These are phyloP conservation scores for Fusarium musae DNA, from an alignment of 2,329 filamentous ascomycete genomes.

Conservation along the genomic window DNA sequence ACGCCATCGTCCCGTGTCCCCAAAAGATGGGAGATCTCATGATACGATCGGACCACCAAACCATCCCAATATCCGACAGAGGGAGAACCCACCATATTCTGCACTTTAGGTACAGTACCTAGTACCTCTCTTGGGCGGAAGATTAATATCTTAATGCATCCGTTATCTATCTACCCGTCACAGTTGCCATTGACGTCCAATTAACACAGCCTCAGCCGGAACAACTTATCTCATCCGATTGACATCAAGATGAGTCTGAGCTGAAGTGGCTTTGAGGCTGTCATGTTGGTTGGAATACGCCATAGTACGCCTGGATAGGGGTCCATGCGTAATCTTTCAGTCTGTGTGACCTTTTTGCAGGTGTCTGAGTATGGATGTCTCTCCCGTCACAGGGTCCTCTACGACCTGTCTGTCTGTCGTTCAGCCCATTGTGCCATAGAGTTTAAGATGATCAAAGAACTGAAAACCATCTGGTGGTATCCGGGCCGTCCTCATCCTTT, in stretches of 20 bases:
- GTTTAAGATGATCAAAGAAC: neutral
- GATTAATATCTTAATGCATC: neutral
- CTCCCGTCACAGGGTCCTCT: slow-evolving; percentile 7
- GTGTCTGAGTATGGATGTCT: slow-evolving; percentile 1
- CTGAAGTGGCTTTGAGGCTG: slow-evolving; percentile 17
- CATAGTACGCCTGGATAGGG: neutral
- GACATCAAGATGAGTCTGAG: slow-evolving; percentile 1
- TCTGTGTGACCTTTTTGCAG: neutral
- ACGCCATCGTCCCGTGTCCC: slow-evolving; percentile 1
- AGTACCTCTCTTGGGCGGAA: neutral
- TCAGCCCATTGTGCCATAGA: neutral
- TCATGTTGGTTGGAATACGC: slow-evolving; percentile 13
- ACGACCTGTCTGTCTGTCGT: neutral
- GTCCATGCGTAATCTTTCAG: slow-evolving; percentile 12
- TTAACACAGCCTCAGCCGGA: slow-evolving; percentile 7
- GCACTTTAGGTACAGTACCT: neutral
- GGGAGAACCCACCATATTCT: neutral
- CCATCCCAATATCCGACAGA: slow-evolving; percentile 23
- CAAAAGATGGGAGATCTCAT: slow-evolving; percentile 27
- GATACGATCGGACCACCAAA: slow-evolving; percentile 33
- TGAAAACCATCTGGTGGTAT: neutral
- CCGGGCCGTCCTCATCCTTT: slow-evolving; percentile 8
- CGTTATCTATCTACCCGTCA: slow-evolving; percentile 12
- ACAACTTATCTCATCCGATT: neutral
- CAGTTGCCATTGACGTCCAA: neutral